A percentile compares a stretch with the other conserved stretches of the same genome.
These are phyloP conservation scores for Pichia kudriavzevii DNA, from an alignment of 1,139 yeast genomes.

Conservation along the genomic window DNA sequence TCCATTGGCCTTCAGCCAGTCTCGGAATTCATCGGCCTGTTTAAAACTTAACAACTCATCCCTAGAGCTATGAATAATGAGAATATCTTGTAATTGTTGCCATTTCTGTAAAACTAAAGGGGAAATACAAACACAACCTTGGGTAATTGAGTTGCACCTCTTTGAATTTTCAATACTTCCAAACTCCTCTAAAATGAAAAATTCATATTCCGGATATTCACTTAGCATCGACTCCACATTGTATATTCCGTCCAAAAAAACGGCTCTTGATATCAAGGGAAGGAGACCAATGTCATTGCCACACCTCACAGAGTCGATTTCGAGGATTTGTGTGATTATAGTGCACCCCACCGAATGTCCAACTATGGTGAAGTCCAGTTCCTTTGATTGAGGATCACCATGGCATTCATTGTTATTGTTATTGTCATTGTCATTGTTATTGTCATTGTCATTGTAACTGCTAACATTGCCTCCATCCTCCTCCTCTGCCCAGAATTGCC, in stretches of 20 bases:
- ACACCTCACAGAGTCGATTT: no score
- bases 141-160: no score
- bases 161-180: slow-evolving; percentile 19
- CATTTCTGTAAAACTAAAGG: no score
- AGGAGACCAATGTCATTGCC: no score
- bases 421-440: background rate
- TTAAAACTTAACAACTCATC: slow-evolving; percentile 31
- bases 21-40: slow-evolving; percentile 27
- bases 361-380: slow-evolving; percentile 35
- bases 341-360: slow-evolving; percentile 90
- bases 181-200: slow-evolving; percentile 41
- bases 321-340: slow-evolving; percentile 49
- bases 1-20: slow-evolving; percentile 15
- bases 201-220: slow-evolving; percentile 39
- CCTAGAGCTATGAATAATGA: slow-evolving; percentile 30
- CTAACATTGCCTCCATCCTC: no score
- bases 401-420: no score
- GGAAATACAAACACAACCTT: no score
- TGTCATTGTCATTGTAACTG: no score
- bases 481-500: no score
- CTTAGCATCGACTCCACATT: slow-evolving; percentile 33
- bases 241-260: slow-evolving; percentile 48
- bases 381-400: no score
- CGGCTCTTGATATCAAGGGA: slow-evolving; percentile 22
- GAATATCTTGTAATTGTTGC: slow-evolving; percentile 14